phyloP scores from a whole-genome alignment of 495 filamentous ascomycete genomes.

The Articulospora tetracladia region DNA sequence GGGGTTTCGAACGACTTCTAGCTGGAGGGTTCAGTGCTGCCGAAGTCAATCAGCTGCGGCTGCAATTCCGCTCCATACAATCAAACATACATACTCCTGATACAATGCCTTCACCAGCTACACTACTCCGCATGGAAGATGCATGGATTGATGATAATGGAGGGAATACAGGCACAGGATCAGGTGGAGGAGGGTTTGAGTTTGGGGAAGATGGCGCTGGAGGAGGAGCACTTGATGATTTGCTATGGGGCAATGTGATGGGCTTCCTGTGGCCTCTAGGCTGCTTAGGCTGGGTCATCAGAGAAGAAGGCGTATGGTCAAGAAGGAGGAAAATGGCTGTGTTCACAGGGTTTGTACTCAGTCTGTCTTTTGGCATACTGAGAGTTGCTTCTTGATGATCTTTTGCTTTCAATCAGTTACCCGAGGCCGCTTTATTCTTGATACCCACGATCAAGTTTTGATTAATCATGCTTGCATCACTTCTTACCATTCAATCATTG shows the following conservation, averaged over 20 bases:
- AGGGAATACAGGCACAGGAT: conserved; percentile 18
- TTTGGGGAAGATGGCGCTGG: conserved; percentile 30
- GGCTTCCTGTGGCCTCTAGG: conserved; percentile 95
- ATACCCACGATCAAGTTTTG: too few species aligned
- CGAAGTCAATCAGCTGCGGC: conserved; percentile 76
- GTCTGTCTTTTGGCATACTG: conserved; percentile 61
- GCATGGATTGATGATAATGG: conserved; percentile 83
- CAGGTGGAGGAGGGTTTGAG: conserved; percentile 22
- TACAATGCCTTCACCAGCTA: conserved; percentile 66
- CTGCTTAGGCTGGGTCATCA: conserved; percentile 75
- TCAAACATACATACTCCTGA: conserved; percentile 75
- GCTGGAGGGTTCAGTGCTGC: conserved; percentile 71
- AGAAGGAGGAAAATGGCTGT: conserved; percentile 79
- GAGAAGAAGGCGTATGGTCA: conserved; percentile 88
- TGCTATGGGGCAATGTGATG: conserved; percentile 82
- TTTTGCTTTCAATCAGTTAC: neutral
- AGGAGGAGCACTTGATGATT: conserved; percentile 62
- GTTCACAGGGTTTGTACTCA: conserved; percentile 72
- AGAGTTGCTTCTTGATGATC: neutral
- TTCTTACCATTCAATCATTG: too few species aligned
- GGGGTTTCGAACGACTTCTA: conserved; percentile 86
- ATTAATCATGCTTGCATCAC: too few species aligned
- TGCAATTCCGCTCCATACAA: conserved; percentile 81
- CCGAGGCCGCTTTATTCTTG: too few species aligned
- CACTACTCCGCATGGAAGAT: conserved; percentile 69